Percentiles rank a stretch among this genome's conserved stretches.
These are phyloP conservation scores for Lithospermum erythrorhizon DNA, from an alignment of 257 asterid species.

Conservation along the genomic window DNA sequence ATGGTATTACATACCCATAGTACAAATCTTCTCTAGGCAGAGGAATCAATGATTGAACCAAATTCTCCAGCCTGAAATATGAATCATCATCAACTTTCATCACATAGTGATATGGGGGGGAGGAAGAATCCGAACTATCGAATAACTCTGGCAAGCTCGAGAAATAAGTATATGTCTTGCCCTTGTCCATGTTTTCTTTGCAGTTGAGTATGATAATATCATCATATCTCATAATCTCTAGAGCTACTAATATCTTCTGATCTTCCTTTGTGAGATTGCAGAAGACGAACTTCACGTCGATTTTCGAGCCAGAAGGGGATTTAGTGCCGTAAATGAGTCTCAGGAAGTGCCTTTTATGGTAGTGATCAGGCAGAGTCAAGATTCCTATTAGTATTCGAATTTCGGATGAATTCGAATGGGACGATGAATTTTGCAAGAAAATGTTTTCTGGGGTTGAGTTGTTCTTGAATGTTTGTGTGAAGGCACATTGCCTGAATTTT, in stretches of 20 bases:
- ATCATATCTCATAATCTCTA: slow-evolving; percentile 71
- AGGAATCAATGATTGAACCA: slow-evolving; percentile 47
- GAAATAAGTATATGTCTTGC: slow-evolving; percentile 70
- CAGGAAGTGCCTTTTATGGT: slow-evolving; percentile 77
- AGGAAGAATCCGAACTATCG: slow-evolving; percentile 11
- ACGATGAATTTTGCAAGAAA: slow-evolving; percentile 4
- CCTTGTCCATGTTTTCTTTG: slow-evolving; percentile 77
- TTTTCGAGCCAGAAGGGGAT: slow-evolving; percentile 31
- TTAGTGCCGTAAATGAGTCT: slow-evolving; percentile 83
- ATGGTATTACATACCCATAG: slow-evolving; percentile 82
- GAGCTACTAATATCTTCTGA: slow-evolving; percentile 61
- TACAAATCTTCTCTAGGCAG: slow-evolving; percentile 62
- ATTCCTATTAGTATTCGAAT: slow-evolving; percentile 62
- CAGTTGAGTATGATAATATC: slow-evolving; percentile 81
- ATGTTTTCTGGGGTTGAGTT: neutral
- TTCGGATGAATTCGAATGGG: slow-evolving; percentile 17
- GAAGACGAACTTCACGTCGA: slow-evolving; percentile 72
- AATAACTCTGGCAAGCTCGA: slow-evolving; percentile 63
- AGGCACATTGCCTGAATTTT: slow-evolving; percentile 43
- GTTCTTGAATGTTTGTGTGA: slow-evolving; percentile 7
- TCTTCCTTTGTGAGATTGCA: slow-evolving; percentile 94
- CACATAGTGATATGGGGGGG: slow-evolving; percentile 63
- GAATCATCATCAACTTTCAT: slow-evolving; percentile 86
- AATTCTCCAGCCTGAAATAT: slow-evolving; percentile 47
- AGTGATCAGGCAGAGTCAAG: slow-evolving; percentile 79